Evolutionary conservation across 129 eudicot genomes (phyloP), one percentile per base, ranked within the genome.

Genomic region (Daucus carota): DNA sequence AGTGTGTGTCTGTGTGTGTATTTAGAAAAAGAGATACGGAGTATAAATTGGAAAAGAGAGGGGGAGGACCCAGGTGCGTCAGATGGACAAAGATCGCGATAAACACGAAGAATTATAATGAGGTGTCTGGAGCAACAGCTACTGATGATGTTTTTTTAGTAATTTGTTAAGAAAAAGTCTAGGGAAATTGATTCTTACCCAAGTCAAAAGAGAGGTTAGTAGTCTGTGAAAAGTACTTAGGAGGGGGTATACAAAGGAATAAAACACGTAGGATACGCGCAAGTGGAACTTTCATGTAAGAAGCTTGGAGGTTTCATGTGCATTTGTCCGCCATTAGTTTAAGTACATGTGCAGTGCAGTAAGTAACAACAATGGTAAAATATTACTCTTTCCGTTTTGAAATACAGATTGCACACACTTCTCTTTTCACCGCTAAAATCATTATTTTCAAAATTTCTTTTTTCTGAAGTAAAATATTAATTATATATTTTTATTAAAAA

Each of bases 61-160:
- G 0, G 3, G 65, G 65, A 57, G 65, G 65, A n/a, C 65, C 65
- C 65, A 57, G 65, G 32, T 57, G 32, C 12, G 65, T 57, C 65
- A 57, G 65, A 57, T 57, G 65, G 62, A 57, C 65, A 57, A 57
- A 57, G 65, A 57, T 57, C 10, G 65, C 15, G 65, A 57, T 57
- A 57, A 57, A 57, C 65, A n/a, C 65, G 31, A 57, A n/a, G 65
- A 57, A 26, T 36, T 36, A 1, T 22, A 1, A 7, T 1, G 60
- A 3, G 12, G 60, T 48, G 26, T 22, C 4, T 54, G 62, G 62
- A 54, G n/a, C 29, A 54, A n/a, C 40, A 36, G 40, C 29, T 54
- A 16, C 9, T 20, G 9, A 4, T 15, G 15, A 54, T 57, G 8
- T 3, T 40, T 2, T 40, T 40, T 40, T n/a, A 20, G 22, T 0